These are phyloP conservation scores for Aspergillus texensis DNA, from an alignment of 2,329 filamentous ascomycete genomes.

Conservation along the genomic window DNA sequence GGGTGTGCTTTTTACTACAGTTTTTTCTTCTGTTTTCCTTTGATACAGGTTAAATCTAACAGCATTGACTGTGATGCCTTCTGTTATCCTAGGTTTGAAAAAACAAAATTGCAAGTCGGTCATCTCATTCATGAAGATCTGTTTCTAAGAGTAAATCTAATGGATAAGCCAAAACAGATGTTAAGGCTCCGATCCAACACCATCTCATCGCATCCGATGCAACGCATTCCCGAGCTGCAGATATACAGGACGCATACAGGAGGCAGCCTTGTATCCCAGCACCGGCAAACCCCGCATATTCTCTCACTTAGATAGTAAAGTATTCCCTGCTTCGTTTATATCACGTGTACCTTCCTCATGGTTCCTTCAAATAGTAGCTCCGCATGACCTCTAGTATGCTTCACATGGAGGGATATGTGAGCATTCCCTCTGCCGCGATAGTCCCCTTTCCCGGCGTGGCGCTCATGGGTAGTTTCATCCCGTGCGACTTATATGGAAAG, in stretches of 20 bases:
- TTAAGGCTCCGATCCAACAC: not conserved
- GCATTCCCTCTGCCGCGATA: not conserved
- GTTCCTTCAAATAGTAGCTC: not conserved
- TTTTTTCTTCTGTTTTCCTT: not conserved
- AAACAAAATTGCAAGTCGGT: not conserved
- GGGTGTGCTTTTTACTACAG: not conserved
- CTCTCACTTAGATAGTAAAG: not conserved
- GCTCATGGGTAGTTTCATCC: conserved; percentile 2
- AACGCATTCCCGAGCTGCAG: not conserved
- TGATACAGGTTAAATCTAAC: not conserved
- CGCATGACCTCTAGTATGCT: not conserved
- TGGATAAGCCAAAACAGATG: conserved; percentile 1
- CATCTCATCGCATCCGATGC: not conserved
- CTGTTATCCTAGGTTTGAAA: not conserved
- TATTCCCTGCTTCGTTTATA: not conserved
- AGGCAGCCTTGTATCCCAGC: not conserved
- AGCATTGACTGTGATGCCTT: not conserved
- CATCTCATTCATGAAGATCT: conserved; percentile 1
- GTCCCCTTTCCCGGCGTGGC: not conserved
- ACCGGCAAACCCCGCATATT: conserved; percentile 2
- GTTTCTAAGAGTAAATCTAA: not conserved
- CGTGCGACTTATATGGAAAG: conserved; percentile 1
- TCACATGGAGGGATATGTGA: not conserved
- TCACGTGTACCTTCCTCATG: not conserved
- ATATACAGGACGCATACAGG: conserved; percentile 5